Percentiles rank a stretch among this genome's conserved stretches.
These are phyloP conservation scores for Omphalotus olearius DNA, from an alignment of 1,284 basidiomycete species.

Conservation along the genomic window DNA sequence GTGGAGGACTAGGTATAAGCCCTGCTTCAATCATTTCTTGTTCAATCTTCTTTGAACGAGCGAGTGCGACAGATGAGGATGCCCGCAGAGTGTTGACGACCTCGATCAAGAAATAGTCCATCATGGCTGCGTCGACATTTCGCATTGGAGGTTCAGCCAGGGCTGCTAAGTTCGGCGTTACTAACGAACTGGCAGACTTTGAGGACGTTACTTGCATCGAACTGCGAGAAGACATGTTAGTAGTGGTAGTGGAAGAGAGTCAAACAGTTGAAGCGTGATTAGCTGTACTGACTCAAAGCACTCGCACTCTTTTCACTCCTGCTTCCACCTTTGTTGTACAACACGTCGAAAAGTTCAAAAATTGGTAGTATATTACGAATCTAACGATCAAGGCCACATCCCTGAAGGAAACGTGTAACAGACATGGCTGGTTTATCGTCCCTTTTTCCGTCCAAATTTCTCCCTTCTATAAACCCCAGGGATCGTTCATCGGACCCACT, in stretches of 20 bases:
- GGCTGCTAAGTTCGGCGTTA: slow-evolving; percentile 35
- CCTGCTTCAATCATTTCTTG: slow-evolving; percentile 74
- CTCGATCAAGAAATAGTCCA: slow-evolving; percentile 85
- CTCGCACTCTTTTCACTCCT: too few species aligned
- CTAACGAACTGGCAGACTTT: slow-evolving; percentile 30
- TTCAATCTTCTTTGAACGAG: slow-evolving; percentile 61
- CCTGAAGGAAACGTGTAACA: neutral
- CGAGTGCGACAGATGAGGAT: slow-evolving; percentile 67
- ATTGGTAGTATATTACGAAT: too few species aligned
- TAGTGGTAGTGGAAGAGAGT: neutral
- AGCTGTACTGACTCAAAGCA: too few species aligned
- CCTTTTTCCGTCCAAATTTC: slow-evolving; percentile 35
- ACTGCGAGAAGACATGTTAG: slow-evolving; percentile 29
- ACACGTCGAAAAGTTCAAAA: too few species aligned
- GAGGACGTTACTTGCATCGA: slow-evolving; percentile 31
- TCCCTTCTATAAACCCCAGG: slow-evolving; percentile 42
- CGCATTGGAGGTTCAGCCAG: slow-evolving; percentile 58
- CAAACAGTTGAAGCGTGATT: neutral
- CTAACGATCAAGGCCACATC: too few species aligned
- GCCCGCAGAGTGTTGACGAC: slow-evolving; percentile 68
- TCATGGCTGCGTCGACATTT: slow-evolving; percentile 69
- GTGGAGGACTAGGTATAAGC: slow-evolving; percentile 47
- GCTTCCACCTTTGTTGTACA: too few species aligned
- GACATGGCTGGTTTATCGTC: slow-evolving; percentile 32
- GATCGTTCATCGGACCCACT: slow-evolving; percentile 54